Evolutionary conservation across 2,329 filamentous ascomycete genomes (phyloP).

Genomic region (Amesomyces nigricolor): DNA sequence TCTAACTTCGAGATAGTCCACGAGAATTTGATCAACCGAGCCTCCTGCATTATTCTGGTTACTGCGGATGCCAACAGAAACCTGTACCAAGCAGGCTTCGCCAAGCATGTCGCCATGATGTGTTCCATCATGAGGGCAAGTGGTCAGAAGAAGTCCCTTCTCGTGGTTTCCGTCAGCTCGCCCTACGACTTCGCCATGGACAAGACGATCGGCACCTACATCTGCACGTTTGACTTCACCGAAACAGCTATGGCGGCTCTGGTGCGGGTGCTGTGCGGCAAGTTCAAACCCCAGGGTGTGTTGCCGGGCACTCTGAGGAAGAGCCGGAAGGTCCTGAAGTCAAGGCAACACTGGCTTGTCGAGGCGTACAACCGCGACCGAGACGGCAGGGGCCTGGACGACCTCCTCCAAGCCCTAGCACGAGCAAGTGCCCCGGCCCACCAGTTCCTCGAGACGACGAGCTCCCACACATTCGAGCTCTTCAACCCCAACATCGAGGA

Average conservation of each 20-base stretch:
- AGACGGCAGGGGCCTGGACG: constrained; percentile 67
- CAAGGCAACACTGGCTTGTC: constrained; percentile 92
- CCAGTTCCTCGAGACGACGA: constrained; percentile 63
- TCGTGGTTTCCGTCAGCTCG: constrained; percentile 89
- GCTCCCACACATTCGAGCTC: constrained; percentile 70
- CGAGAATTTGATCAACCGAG: constrained; percentile 84
- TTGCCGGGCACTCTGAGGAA: constrained; percentile 73
- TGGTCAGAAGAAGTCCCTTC: constrained; percentile 79
- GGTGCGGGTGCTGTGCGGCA: constrained; percentile 77
- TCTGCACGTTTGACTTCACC: constrained; percentile 95
- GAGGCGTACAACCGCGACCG: constrained; percentile 79
- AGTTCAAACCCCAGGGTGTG: constrained; percentile 54
- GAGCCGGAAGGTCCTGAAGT: constrained; percentile 79
- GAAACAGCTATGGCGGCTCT: constrained; percentile 83
- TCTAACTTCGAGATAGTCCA: constrained; percentile 51
- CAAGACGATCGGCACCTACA: constrained; percentile 79
- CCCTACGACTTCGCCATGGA: constrained; percentile 97
- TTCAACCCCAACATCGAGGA: constrained; percentile 67
- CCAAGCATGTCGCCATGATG: constrained; percentile 94
- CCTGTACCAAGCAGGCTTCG: constrained; percentile 88
- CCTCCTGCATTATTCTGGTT: constrained; percentile 81
- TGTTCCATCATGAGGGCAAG: constrained; percentile 74
- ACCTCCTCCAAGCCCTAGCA: constrained; percentile 65
- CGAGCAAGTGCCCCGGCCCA: constrained; percentile 62
- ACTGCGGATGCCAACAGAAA: constrained; percentile 94